Base-by-base conservation (phyloP, 768 basidiomycete genomes). In the Pleurotus cornucopiae region DNA sequence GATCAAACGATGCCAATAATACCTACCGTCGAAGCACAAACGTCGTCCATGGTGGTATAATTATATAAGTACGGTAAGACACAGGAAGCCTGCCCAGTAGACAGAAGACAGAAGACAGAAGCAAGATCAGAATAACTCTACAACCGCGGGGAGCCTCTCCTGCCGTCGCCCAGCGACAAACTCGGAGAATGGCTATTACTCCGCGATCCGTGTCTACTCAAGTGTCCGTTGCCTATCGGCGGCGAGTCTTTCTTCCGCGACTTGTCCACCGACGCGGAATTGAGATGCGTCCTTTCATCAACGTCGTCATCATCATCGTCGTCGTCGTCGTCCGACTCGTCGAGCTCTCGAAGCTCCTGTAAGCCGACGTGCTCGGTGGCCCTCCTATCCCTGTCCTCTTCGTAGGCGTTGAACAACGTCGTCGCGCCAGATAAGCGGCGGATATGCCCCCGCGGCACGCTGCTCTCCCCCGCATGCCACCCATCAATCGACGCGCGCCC, bases 401-500 rank as follows among this genome's bases (percentile, higher is more conserved):
- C 90, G 62, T 89, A 93, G 11, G 91, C 79, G 66, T 80, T 84
- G 71, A 93, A 94, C 21, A 95, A 72, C 13, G 85, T 84, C n/a
- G n/a, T 52, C 5, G 77, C 71, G 40, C 78, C 76, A 64, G 89
- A 87, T 2, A 81, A 74, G 21, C 85, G 82, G 34, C 89, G 82
- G 6, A 82, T 84, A 62, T 92, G 89, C 16, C 75, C 70, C 5
- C 67, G 66, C 9, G 68, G 67, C 11, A 66, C 48, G 54, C 60
- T 58, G 41, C 75, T 54, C 11, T 40, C 51, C 2, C 20, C 12
- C 12, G 38, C 51, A 20, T 23, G 51, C 89, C 90, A 92, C 1
- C 83, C 84, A 57, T 96, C 94, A 47, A 89, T 71, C 4, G 91
- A 94, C 64, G 86, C 74, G 1, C 93, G 82, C 43, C 91, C 91